Base-by-base conservation (phyloP, 2,329 filamentous ascomycete genomes). In the Chrysosporium keratinophilum region DNA sequence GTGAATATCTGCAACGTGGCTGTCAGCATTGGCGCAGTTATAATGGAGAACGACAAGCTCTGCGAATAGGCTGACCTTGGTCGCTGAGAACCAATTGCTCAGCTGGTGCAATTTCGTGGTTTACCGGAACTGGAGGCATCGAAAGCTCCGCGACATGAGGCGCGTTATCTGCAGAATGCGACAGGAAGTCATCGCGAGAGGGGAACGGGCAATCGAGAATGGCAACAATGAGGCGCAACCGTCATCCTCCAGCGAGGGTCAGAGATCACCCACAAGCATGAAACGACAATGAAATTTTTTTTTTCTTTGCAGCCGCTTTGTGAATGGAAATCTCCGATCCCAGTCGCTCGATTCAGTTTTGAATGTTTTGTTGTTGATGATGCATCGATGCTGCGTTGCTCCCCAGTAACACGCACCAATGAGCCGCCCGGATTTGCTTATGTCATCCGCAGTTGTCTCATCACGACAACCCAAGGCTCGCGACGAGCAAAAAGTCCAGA, bases 1-100 rank as follows among this genome's bases (percentile, higher is more conserved):
- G 57, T 80, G 78, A 67, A 95, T 86, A 73, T 94, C 90, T 89
- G 59, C 19, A 11, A 34, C 44, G 23, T 33, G n/a, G 43, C 15
- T 40, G 41, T 48, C 48, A 35, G 54, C 10, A 35, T 15, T 7
- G 34, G 15, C 35, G 28, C 23, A 50, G 5, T 55, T 33, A 58
- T 48, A 6, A 3, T 28, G 23, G 23, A 28, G 39, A 3, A 12
- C 15, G 37, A 58, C 28, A 48, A 20, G 11, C n/a, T 28, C 19
- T 15, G 14, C 34, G 9, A 54, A 28, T 50, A 14, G 23, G 44
- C 54, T 43, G 61, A 82, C 82, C 81, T 71, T 82, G 71, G 61
- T 84, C 81, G 52, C 79, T 78, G 62, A 85, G 82, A 57, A 64
- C 65, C 50, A 68, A 63, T 56, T 67, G 64, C 64, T 73, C 71